Evolutionary conservation across 2,329 filamentous ascomycete genomes (phyloP).

Genomic region (Stachybotrys echinatus): DNA sequence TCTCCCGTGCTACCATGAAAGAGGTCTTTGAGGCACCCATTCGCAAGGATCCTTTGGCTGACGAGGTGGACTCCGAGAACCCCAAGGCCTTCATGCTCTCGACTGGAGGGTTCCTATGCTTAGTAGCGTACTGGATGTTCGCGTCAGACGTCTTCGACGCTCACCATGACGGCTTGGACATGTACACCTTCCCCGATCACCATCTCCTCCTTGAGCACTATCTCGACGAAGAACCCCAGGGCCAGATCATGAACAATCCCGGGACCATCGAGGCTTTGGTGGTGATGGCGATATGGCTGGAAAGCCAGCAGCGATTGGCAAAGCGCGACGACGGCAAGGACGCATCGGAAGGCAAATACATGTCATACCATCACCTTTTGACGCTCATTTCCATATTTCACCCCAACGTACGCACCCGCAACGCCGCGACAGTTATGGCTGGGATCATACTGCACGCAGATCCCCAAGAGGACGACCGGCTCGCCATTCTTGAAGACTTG

Average conservation of each 20-base stretch:
- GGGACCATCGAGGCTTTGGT: conserved; percentile 56
- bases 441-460: conserved; percentile 52
- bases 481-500: conserved; percentile 59
- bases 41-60: conserved; percentile 38
- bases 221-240: conserved; percentile 44
- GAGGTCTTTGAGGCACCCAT: conserved; percentile 36
- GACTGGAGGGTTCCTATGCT: conserved; percentile 51
- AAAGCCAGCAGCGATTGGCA: conserved; percentile 41
- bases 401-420: conserved; percentile 46
- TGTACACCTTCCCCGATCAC: conserved; percentile 58
- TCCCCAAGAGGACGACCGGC: conserved; percentile 51
- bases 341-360: conserved; percentile 39
- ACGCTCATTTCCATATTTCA: conserved; percentile 55
- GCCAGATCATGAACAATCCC: conserved; percentile 40
- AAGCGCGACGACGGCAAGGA: conserved; percentile 18
- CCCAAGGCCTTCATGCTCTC: conserved; percentile 52
- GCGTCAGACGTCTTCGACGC: conserved; percentile 57
- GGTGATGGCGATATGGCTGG: conserved; percentile 54
- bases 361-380: conserved; percentile 55
- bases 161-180: conserved; percentile 44
- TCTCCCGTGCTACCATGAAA: conserved; percentile 39
- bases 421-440: conserved; percentile 48
- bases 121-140: conserved; percentile 59
- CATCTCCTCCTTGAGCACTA: conserved; percentile 47
- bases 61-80: conserved; percentile 38